These are phyloP conservation scores for Limonomyces culmigenus DNA, from an alignment of 1,284 basidiomycete genomes.

Conservation along the genomic window DNA sequence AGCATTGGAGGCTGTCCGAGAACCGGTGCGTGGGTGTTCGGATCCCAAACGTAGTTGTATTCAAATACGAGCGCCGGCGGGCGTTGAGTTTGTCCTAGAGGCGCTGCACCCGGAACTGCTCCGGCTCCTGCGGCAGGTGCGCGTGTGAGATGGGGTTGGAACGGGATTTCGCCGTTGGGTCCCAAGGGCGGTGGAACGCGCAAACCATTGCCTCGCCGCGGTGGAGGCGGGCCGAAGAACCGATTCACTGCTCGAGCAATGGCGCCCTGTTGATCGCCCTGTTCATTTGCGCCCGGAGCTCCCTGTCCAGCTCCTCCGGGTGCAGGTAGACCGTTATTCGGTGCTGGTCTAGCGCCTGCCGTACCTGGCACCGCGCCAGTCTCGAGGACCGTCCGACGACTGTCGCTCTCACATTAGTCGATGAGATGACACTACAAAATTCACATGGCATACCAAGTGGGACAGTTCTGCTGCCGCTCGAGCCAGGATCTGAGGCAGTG, in stretches of 20 bases:
- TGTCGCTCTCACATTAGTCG: slow-evolving; percentile 16
- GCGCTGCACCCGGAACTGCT: neutral
- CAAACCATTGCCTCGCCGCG: slow-evolving; percentile 1
- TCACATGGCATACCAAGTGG: slow-evolving; percentile 78
- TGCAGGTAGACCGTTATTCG: slow-evolving; percentile 6
- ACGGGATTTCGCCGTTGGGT: too few relatives aligned
- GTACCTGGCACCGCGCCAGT: slow-evolving; percentile 17
- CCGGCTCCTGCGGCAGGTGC: neutral
- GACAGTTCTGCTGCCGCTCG: slow-evolving; percentile 90
- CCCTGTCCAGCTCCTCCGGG: slow-evolving; percentile 5
- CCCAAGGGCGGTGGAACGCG: too few relatives aligned
- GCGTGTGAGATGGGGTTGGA: slow-evolving; percentile 3
- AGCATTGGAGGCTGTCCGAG: slow-evolving; percentile 17
- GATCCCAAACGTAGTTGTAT: slow-evolving; percentile 6
- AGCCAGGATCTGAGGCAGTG: slow-evolving; percentile 95
- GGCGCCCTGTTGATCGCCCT: too few relatives aligned
- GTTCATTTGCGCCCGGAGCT: too few relatives aligned
- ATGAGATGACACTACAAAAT: slow-evolving; percentile 5
- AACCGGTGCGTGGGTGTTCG: slow-evolving; percentile 6
- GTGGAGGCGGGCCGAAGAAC: slow-evolving; percentile 2
- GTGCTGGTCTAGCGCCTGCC: slow-evolving; percentile 2
- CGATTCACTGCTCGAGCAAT: slow-evolving; percentile 3
- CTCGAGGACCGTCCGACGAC: slow-evolving; percentile 77
- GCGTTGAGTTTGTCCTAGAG: slow-evolving; percentile 6
- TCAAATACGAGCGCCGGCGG: slow-evolving; percentile 4